These are phyloP conservation scores for Paracoccidioides lutzii DNA, from an alignment of 2,329 filamentous ascomycete genomes.

Conservation along the genomic window DNA sequence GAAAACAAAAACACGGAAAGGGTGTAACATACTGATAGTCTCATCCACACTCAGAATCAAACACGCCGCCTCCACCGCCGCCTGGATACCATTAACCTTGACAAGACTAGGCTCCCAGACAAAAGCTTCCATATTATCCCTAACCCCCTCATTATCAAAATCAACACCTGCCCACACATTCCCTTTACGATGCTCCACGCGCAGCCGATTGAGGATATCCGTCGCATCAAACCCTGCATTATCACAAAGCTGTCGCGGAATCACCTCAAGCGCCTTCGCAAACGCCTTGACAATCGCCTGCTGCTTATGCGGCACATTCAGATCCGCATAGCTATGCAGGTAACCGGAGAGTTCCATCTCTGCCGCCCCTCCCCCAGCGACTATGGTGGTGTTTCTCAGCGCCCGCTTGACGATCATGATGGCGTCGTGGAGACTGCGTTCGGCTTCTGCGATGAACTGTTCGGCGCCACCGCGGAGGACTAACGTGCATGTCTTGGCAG, in stretches of 20 bases:
- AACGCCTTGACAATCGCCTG: slow-evolving; percentile 97
- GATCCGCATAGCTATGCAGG: slow-evolving; percentile 83
- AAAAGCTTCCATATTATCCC: slow-evolving; percentile 88
- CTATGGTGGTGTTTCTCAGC: slow-evolving; percentile 86
- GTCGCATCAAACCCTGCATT: slow-evolving; percentile 98
- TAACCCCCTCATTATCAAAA: slow-evolving; percentile 80
- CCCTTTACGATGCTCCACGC: slow-evolving; percentile 90
- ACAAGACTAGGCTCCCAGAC: slow-evolving; percentile 96
- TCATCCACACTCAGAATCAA: slow-evolving; percentile 93
- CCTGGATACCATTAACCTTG: slow-evolving; percentile 94
- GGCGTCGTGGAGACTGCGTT: slow-evolving; percentile 92
- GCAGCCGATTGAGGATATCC: slow-evolving; percentile 89
- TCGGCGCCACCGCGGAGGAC: slow-evolving; percentile 91
- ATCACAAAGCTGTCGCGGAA: slow-evolving; percentile 93
- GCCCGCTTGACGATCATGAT: slow-evolving; percentile 99
- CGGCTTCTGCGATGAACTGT: slow-evolving; percentile 98
- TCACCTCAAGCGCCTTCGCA: slow-evolving; percentile 91
- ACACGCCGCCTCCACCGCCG: slow-evolving; percentile 88
- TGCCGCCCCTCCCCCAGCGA: slow-evolving; percentile 82
- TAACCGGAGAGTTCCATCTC: slow-evolving; percentile 97
- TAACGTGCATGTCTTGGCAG: slow-evolving; percentile 91
- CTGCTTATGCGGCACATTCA: slow-evolving; percentile 86
- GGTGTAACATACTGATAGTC: slow-evolving; percentile 61
- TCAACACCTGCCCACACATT: slow-evolving; percentile 93
- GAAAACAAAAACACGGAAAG: neutral